These are phyloP conservation scores for Termitomyces heimii DNA, from an alignment of 768 basidiomycete species.

Conservation along the genomic window DNA sequence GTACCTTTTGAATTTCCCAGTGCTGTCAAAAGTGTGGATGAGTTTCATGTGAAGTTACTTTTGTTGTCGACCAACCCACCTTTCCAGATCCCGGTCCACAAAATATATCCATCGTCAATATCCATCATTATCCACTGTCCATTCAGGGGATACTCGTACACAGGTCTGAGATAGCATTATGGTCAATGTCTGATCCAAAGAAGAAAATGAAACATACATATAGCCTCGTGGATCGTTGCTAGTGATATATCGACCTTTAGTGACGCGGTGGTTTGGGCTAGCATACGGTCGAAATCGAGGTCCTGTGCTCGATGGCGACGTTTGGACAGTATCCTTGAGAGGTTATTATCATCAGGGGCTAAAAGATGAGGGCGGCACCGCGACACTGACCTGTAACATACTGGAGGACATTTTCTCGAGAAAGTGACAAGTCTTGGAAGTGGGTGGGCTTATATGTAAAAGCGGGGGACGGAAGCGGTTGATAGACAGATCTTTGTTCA, in stretches of 20 bases:
- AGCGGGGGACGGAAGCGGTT: conserved; percentile 14
- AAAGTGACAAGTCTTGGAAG: conserved; percentile 8
- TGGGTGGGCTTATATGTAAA: conserved; percentile 15
- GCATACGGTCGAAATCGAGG: conserved; percentile 64
- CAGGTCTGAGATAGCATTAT: conserved; percentile 42
- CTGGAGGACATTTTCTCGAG: conserved; percentile 32
- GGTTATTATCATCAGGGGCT: background rate
- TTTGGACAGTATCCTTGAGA: conserved; percentile 36
- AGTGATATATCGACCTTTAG: conserved; percentile 84
- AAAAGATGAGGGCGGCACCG: background rate
- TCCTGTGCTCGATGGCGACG: conserved; percentile 30
- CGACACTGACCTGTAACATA: conserved; percentile 36
- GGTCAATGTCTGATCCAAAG: background rate
- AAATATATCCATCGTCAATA: conserved; percentile 86
- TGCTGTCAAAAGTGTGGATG: conserved; percentile 34
- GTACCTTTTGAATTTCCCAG: conserved; percentile 86
- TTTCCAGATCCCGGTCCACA: conserved; percentile 96
- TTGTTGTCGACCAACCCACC: conserved; percentile 36
- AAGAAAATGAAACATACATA: conserved; percentile 46
- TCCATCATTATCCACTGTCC: conserved; percentile 97
- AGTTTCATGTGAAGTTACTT: conserved; percentile 5
- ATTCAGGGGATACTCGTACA: conserved; percentile 86
- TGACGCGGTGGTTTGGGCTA: conserved; percentile 73
- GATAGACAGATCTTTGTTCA: conserved; percentile 18
- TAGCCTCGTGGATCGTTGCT: conserved; percentile 86